A percentile compares a stretch with the other conserved stretches of the same genome.
Conservation (phyloP, 345 rosid genomes). For the Clarkia xantiana region DNA sequence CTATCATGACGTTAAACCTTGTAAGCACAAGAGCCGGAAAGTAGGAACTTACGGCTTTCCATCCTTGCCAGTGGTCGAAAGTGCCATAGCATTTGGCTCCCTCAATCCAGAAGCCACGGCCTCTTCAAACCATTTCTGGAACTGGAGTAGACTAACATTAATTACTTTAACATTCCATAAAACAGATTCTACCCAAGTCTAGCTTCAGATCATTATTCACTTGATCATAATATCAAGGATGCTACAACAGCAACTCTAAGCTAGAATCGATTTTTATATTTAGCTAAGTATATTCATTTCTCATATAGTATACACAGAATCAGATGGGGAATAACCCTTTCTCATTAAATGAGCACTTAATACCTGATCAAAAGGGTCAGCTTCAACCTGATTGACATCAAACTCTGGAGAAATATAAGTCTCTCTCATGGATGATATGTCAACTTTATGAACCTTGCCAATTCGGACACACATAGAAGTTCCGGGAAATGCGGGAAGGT, state of each 20-base stretch:
- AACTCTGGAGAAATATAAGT: constrained; percentile 80
- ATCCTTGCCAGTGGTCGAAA: constrained; percentile 63
- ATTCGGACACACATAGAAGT: constrained; percentile 89
- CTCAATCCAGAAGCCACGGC: constrained; percentile 57
- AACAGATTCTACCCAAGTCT: not conserved
- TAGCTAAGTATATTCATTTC: too few species aligned
- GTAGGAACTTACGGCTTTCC: constrained; percentile 46
- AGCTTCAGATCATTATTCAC: too few species aligned
- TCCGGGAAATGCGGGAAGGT: constrained; percentile 78
- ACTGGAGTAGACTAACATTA: constrained; percentile 32
- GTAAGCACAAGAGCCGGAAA: not conserved
- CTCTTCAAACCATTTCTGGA: constrained; percentile 78
- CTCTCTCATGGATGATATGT: constrained; percentile 80
- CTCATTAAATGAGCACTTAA: not conserved
- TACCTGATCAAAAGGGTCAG: constrained; percentile 76
- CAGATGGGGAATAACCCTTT: too few species aligned
- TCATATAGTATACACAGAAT: too few species aligned
- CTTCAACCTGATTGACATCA: constrained; percentile 54
- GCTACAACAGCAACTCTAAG: too few species aligned
- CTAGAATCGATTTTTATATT: too few species aligned
- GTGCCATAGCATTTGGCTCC: constrained; percentile 92
- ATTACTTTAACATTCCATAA: not conserved
- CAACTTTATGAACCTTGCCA: constrained; percentile 59
- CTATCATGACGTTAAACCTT: not conserved
- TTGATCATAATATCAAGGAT: too few species aligned